Evolutionary conservation across 371 early-diverging fungal species (phyloP), one percentile per base, ranked within the genome.

Genomic region (Saksenaea vasiformis): DNA sequence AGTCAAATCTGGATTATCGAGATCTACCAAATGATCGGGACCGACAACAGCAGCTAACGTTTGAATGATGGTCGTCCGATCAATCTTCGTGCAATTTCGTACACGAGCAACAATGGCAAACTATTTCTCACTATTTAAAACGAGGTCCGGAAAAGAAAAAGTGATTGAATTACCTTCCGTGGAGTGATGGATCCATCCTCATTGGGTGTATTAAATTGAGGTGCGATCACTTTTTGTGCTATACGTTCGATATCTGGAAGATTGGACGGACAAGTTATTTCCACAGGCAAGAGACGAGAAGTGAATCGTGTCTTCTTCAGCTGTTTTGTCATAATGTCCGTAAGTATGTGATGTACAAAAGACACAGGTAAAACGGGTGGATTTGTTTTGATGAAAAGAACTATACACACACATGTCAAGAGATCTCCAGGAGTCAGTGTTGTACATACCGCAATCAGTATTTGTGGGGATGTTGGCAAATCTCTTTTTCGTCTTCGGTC

Each of bases 91-190:
- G 66, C 87, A 88, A 56, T 88, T 86, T 17, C 93, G 82, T 11
- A 87, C 72, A 65, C 87, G 85, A 56, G 84, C 83, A 9, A 83
- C 79, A 67, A 91, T 76, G 22, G 87, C 82, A 80, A 85, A 92
- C 93, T 92, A 68, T 9, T n/a, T 39, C 14, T 19, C 26, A 38
- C 4, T 37, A 14, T 0, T 36, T 41, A 56, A 17, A 62, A 47
- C 9, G 27, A 15, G 13, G 26, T 22, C 31, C 38, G 44, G 8
- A 36, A 56, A 26, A 14, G 3, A 35, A 14, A 36, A 17, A 28
- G 37, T 66, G 10, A 5, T 38, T 37, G n/a, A 19, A 54, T 62
- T 57, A 9, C 61, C 39, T 57, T 56, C 31, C 54, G 37, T 26
- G 38, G 64, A 28, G 70, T 58, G 2, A 72, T 51, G 8, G 76